Conservation (phyloP, 192 early-diverging fungal species). For the Backusella parvicylindrica region DNA sequence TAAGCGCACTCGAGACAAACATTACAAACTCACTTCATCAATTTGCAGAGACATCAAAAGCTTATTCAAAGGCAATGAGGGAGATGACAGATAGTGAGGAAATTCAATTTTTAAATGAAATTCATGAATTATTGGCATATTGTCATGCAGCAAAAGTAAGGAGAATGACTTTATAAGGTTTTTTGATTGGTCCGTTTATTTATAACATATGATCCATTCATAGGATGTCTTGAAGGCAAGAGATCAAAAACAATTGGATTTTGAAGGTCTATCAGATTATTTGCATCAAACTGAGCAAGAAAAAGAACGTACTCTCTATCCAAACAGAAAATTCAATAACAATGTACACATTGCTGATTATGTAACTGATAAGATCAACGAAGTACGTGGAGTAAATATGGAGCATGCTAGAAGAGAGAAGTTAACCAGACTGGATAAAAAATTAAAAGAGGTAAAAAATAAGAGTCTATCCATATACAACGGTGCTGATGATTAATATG, state of each 20-base stretch:
- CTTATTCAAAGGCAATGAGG: conserved; percentile 63
- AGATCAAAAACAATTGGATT: conserved; percentile 97
- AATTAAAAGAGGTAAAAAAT: conserved; percentile 61
- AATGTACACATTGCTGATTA: conserved; percentile 61
- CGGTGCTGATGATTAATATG: not conserved
- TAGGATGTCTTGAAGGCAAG: conserved; percentile 72
- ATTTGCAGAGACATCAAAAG: conserved; percentile 69
- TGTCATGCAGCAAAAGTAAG: conserved; percentile 72
- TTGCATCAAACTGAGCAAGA: conserved; percentile 70
- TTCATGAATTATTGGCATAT: conserved; percentile 85
- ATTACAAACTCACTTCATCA: conserved; percentile 73
- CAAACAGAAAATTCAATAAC: conserved; percentile 56
- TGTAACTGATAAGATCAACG: conserved; percentile 84
- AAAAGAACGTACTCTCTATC: conserved; percentile 64
- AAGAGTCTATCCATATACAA: no score
- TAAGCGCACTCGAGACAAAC: conserved; percentile 84
- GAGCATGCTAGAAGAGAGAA: conserved; percentile 79
- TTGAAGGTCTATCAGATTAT: conserved; percentile 82
- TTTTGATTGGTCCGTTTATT: not conserved
- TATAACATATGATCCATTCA: not conserved
- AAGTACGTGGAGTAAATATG: conserved; percentile 84
- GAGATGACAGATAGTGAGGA: conserved; percentile 70
- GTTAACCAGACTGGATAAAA: conserved; percentile 67
- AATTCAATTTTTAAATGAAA: conserved; percentile 64
- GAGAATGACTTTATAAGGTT: not conserved